phyloP scores from a whole-genome alignment of 2,329 filamentous ascomycete genomes.

The Neopestalotiopsis sp. region DNA sequence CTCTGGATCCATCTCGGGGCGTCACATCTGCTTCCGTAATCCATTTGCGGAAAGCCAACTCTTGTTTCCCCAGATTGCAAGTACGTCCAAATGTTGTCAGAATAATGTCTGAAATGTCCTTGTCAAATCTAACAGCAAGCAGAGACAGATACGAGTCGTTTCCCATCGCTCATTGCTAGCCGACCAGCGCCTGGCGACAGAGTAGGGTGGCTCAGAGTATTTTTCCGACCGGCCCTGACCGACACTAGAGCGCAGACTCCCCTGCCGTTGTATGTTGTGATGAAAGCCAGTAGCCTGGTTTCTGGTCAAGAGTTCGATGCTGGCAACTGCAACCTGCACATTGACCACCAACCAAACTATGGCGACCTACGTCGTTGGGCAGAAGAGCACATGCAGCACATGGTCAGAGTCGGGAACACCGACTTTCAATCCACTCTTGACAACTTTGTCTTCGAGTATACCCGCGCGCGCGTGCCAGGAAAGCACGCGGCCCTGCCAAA shows the following conservation, averaged over 20 bases:
- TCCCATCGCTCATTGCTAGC: not conserved
- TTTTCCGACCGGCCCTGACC: not conserved
- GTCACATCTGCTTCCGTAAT: constrained; percentile 33
- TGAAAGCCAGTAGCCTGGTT: not conserved
- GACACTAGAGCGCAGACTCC: not conserved
- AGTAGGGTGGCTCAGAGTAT: not conserved
- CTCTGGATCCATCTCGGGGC: constrained; percentile 26
- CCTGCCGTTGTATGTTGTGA: not conserved
- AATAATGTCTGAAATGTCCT: not conserved
- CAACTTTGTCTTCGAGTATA: constrained; percentile 26
- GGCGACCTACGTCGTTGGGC: constrained; percentile 11
- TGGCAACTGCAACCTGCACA: constrained; percentile 7
- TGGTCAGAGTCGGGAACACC: not conserved
- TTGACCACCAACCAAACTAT: not conserved
- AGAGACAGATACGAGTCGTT: constrained; percentile 2
- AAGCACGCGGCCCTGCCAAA: constrained; percentile 18
- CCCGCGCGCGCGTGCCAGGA: constrained; percentile 19
- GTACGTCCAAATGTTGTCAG: constrained; percentile 22
- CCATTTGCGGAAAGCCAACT: constrained; percentile 23
- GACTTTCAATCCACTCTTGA: constrained; percentile 34
- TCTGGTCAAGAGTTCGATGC: not conserved
- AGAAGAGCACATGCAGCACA: constrained; percentile 22
- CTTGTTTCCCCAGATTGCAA: constrained; percentile 30
- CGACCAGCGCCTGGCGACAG: not conserved
- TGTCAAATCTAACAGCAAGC: not conserved